These are phyloP conservation scores for Fomitopsis palustris DNA, from an alignment of 1,284 basidiomycete genomes.

Conservation along the genomic window DNA sequence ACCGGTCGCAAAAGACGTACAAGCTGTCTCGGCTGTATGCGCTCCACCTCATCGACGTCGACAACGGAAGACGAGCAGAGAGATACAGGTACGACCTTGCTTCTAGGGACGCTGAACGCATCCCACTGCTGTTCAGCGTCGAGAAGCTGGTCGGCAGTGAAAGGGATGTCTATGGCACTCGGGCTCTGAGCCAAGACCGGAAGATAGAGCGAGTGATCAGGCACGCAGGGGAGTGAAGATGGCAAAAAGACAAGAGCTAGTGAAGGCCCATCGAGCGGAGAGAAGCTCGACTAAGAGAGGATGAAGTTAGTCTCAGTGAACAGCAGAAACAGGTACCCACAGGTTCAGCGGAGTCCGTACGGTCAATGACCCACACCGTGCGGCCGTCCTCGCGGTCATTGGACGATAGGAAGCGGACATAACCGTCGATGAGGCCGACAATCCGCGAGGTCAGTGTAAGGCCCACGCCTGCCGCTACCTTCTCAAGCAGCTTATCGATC, in stretches of 20 bases:
- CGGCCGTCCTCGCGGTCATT: constrained; percentile 15
- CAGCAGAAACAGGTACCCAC: constrained; percentile 41
- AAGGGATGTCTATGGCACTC: constrained; percentile 28
- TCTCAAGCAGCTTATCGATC: constrained; percentile 49
- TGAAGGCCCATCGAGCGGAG: constrained; percentile 43
- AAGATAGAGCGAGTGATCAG: constrained; percentile 55
- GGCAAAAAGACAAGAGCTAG: constrained; percentile 67
- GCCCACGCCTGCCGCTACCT: constrained; percentile 27
- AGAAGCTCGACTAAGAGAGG: constrained; percentile 39
- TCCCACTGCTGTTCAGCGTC: constrained; percentile 48
- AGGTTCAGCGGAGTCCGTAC: constrained; percentile 40
- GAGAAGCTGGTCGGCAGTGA: constrained; percentile 30
- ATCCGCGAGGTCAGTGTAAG: constrained; percentile 18
- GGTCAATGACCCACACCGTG: constrained; percentile 49
- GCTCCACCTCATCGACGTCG: constrained; percentile 41
- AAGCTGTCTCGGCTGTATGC: constrained; percentile 39
- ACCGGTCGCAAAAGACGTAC: constrained; percentile 45
- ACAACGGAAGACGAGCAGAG: constrained; percentile 37
- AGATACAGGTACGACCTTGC: constrained; percentile 38
- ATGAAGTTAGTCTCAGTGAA: constrained; percentile 40
- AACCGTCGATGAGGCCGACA: constrained; percentile 10
- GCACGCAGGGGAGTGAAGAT: constrained; percentile 37
- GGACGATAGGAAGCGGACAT: constrained; percentile 17
- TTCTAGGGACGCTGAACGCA: constrained; percentile 38
- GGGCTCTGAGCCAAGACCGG: constrained; percentile 46